A percentile compares a stretch with the other conserved stretches of the same genome.
Evolutionary conservation across 2,329 filamentous ascomycete species (phyloP).

Genomic region (Talaromyces islandicus): DNA sequence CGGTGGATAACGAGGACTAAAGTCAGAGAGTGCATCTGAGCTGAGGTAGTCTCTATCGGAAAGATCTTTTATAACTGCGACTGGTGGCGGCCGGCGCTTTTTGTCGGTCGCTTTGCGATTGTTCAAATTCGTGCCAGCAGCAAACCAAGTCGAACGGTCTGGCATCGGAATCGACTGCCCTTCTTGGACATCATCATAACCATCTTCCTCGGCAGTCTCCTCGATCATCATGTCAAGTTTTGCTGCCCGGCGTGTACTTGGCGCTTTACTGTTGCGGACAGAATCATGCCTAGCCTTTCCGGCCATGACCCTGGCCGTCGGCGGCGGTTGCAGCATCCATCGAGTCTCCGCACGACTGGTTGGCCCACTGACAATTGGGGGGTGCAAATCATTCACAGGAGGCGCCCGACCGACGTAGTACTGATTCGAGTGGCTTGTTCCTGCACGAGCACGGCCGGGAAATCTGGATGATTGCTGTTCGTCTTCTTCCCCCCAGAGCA

Average conservation of each 20-base stretch:
- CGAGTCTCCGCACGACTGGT: constrained; percentile 63
- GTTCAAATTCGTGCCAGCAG: not conserved
- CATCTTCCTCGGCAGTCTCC: constrained; percentile 6
- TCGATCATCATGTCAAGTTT: constrained; percentile 5
- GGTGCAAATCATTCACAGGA: constrained; percentile 79
- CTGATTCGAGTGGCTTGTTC: constrained; percentile 38
- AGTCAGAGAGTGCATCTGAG: not conserved
- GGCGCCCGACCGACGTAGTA: constrained; percentile 61
- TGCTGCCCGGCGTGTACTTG: constrained; percentile 11
- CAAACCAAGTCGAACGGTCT: not conserved
- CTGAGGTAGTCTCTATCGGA: not conserved
- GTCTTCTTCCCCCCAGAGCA: constrained; percentile 69
- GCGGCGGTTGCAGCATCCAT: constrained; percentile 93
- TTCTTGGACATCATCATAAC: constrained; percentile 7
- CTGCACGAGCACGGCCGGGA: constrained; percentile 32
- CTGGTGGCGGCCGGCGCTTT: constrained; percentile 5
- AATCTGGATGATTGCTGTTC: constrained; percentile 53
- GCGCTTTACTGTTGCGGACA: constrained; percentile 16
- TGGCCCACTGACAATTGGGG: constrained; percentile 73
- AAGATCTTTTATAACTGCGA: not conserved
- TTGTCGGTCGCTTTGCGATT: constrained; percentile 6
- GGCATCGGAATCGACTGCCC: constrained; percentile 5
- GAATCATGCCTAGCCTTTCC: constrained; percentile 56
- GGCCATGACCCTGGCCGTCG: constrained; percentile 84
- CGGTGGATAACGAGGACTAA: not conserved